Conservation (phyloP, 2,329 filamentous ascomycete species). For the Westerdykella aurantiaca region DNA sequence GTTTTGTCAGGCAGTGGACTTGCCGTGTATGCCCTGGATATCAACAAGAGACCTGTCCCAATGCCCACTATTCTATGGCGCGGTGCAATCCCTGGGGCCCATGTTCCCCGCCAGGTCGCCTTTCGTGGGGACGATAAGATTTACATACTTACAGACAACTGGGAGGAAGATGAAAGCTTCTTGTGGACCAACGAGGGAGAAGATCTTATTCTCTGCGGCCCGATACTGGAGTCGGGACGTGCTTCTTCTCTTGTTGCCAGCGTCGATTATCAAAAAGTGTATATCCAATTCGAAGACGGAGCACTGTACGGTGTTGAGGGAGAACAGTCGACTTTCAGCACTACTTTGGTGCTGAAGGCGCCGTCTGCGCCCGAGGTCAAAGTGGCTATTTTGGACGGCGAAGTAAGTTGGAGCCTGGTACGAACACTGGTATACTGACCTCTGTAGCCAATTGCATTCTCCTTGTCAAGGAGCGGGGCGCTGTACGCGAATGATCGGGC, state of each 20-base stretch:
- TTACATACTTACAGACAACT: constrained; percentile 30
- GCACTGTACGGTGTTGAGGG: constrained; percentile 13
- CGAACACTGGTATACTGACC: constrained; percentile 3
- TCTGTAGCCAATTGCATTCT: constrained; percentile 48
- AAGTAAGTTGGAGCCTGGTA: constrained; percentile 13
- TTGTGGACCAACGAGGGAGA: constrained; percentile 24
- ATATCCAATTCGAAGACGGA: constrained; percentile 21
- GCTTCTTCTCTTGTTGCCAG: constrained; percentile 20
- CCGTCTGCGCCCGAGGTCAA: constrained; percentile 23
- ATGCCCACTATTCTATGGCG: constrained; percentile 42
- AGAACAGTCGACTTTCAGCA: constrained; percentile 13
- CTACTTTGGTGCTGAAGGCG: constrained; percentile 17
- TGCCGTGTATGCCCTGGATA: constrained; percentile 64
- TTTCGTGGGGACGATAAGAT: constrained; percentile 40
- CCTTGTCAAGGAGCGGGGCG: constrained; percentile 68
- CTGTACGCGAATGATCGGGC: constrained; percentile 71
- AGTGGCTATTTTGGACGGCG: constrained; percentile 15
- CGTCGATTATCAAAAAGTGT: constrained; percentile 17
- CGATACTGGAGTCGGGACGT: constrained; percentile 18
- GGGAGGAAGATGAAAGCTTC: constrained; percentile 25
- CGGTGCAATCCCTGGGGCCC: constrained; percentile 11
- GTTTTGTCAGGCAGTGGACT: constrained; percentile 64
- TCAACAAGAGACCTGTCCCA: constrained; percentile 49
- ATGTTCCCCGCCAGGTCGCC: constrained; percentile 43
- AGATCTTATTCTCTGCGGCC: constrained; percentile 15